These are phyloP conservation scores for Polyporus tsugae DNA, from an alignment of 1,284 basidiomycete genomes.

Conservation along the genomic window DNA sequence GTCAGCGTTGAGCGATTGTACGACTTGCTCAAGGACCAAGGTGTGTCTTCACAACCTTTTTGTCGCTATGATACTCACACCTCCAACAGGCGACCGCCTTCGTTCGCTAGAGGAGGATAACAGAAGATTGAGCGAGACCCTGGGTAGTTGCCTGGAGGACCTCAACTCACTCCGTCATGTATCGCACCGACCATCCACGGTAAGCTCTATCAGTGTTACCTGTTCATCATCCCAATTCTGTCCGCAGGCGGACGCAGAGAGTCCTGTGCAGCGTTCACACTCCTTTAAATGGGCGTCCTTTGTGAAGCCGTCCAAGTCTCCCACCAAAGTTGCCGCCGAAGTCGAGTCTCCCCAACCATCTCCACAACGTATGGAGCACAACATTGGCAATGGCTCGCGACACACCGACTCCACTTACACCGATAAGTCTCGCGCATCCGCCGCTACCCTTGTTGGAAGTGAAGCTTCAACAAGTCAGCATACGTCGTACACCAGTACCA, in stretches of 20 bases:
- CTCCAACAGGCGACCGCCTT: constrained; percentile 69
- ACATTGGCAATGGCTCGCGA: constrained; percentile 46
- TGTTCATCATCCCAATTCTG: constrained; percentile 11
- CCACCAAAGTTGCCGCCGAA: constrained; percentile 70
- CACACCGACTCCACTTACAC: constrained; percentile 31
- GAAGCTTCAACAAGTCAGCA: constrained; percentile 31
- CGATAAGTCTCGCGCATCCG: constrained; percentile 35
- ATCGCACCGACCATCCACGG: constrained; percentile 22
- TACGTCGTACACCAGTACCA: constrained; percentile 28
- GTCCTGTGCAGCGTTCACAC: constrained; percentile 67
- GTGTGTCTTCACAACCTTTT: constrained; percentile 47
- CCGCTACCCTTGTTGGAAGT: constrained; percentile 25
- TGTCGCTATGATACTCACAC: constrained; percentile 20
- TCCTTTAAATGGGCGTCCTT: constrained; percentile 87
- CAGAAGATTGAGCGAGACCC: constrained; percentile 63
- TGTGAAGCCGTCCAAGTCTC: constrained; percentile 75
- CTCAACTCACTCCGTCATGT: constrained; percentile 54
- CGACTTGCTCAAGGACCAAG: constrained; percentile 79
- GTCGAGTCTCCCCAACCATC: constrained; percentile 79
- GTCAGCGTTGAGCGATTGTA: constrained; percentile 74
- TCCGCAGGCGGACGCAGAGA: constrained; percentile 54
- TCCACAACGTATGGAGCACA: constrained; percentile 78
- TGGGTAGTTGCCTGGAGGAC: constrained; percentile 74
- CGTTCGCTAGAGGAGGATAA: constrained; percentile 81
- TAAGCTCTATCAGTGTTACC: constrained; percentile 15